These are phyloP conservation scores for Haplosporangium gracile DNA, from an alignment of 192 early-diverging fungal genomes.

Conservation along the genomic window DNA sequence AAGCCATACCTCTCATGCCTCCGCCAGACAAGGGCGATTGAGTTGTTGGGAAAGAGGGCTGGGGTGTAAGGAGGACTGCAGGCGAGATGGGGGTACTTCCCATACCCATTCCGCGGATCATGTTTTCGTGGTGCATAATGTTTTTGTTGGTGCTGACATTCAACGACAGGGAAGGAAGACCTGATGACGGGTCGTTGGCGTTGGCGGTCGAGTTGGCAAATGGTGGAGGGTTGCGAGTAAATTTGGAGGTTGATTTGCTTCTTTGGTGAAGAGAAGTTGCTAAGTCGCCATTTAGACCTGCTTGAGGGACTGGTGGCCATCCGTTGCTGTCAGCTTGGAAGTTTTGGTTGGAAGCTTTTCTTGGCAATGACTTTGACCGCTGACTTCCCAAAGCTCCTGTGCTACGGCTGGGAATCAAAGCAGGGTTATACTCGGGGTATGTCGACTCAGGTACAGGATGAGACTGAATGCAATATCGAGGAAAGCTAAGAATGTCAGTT, in stretches of 20 bases:
- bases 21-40: slow-evolving; percentile 5
- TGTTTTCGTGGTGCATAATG: slow-evolving; percentile 46
- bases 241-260: slow-evolving; percentile 24
- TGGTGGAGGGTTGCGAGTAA: slow-evolving; percentile 9
- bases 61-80: slow-evolving; percentile 41
- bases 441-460: slow-evolving; percentile 32
- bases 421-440: slow-evolving; percentile 50
- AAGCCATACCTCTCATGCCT: slow-evolving; percentile 29
- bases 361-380: slow-evolving; percentile 45
- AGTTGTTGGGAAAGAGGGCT: slow-evolving; percentile 38
- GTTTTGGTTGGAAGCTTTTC: slow-evolving; percentile 51
- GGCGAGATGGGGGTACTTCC: slow-evolving; percentile 47
- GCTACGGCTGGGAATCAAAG: slow-evolving; percentile 45
- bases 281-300: background rate
- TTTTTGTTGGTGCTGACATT: slow-evolving; percentile 41
- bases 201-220: background rate
- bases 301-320: slow-evolving; percentile 39
- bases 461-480: background rate
- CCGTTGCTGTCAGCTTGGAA: slow-evolving; percentile 11
- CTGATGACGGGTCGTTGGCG: background rate
- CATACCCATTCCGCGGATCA: slow-evolving; percentile 57
- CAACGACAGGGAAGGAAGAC: slow-evolving; percentile 8
- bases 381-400: slow-evolving; percentile 28
- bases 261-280: background rate
- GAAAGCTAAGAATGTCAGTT: background rate